These are phyloP conservation scores for Emericellopsis atlantica DNA, from an alignment of 2,329 filamentous ascomycete species.

Conservation along the genomic window DNA sequence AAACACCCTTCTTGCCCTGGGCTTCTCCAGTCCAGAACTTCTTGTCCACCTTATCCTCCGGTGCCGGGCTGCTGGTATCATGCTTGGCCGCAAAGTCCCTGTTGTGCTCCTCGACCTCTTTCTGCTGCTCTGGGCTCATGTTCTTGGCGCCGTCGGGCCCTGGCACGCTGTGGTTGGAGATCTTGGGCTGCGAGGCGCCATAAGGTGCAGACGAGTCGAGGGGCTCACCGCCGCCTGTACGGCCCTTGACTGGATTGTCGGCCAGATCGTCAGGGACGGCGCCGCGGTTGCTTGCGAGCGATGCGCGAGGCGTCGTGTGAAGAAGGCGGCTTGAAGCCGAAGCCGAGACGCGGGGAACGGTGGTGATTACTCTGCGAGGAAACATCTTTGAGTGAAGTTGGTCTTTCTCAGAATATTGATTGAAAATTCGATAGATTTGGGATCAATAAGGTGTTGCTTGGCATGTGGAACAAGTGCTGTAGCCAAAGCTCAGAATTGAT, in stretches of 20 bases:
- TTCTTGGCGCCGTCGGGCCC: constrained; percentile 14
- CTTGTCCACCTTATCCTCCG: constrained; percentile 38
- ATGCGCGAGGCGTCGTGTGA: background rate
- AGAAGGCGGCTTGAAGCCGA: background rate
- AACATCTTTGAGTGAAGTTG: too few species aligned
- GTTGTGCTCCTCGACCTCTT: constrained; percentile 47
- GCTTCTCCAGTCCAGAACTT: constrained; percentile 31
- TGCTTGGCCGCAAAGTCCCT: constrained; percentile 41
- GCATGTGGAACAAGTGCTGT: too few species aligned
- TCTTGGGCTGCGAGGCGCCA: constrained; percentile 34
- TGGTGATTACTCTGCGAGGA: too few species aligned
- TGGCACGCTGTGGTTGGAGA: constrained; percentile 32
- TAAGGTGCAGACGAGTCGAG: constrained; percentile 18
- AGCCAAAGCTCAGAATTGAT: too few species aligned
- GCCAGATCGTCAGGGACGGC: constrained; percentile 14
- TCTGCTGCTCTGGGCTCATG: constrained; percentile 36
- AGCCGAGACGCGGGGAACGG: too few species aligned
- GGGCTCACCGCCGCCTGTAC: constrained; percentile 23
- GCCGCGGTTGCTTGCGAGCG: background rate
- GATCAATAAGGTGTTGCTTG: too few species aligned
- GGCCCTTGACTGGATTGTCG: constrained; percentile 16
- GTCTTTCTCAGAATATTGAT: too few species aligned
- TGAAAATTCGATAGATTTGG: too few species aligned
- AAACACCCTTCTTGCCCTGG: background rate
- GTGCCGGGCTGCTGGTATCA: constrained; percentile 27